phyloP scores from a whole-genome alignment of 192 early-diverging fungal genomes.

The Phlyctochytrium bullatum region DNA sequence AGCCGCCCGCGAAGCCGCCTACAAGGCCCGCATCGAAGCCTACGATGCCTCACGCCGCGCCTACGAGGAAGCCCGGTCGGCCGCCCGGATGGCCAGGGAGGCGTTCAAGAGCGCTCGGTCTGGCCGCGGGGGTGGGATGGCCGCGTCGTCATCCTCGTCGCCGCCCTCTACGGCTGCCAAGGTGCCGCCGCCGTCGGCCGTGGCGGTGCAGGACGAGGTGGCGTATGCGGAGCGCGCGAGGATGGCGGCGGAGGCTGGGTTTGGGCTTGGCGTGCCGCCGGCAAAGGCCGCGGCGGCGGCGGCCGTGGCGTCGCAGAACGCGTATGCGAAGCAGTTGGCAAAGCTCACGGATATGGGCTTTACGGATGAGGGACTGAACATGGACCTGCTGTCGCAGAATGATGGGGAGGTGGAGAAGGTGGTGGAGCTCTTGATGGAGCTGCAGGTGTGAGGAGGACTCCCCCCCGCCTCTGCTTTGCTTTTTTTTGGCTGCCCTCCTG shows the following conservation, averaged over 20 bases:
- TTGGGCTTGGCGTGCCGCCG: neutral
- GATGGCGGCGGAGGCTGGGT: neutral
- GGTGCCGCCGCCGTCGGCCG: neutral
- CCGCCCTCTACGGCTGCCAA: neutral
- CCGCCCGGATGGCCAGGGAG: constrained; percentile 1
- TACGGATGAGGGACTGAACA: constrained; percentile 11
- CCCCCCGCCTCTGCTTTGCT: too few species aligned
- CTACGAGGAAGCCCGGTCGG: neutral
- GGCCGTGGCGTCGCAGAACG: too few species aligned
- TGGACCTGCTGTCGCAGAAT: constrained; percentile 3
- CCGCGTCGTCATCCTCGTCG: neutral
- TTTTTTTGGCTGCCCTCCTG: neutral
- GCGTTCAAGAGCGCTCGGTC: neutral
- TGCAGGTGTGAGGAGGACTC: neutral
- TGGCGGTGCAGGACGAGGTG: neutral
- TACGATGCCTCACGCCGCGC: constrained; percentile 3
- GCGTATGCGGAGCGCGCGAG: neutral
- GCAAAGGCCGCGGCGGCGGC: too few species aligned
- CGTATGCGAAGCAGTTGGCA: constrained; percentile 7
- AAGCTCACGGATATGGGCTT: constrained; percentile 26
- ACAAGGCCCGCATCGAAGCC: constrained; percentile 3
- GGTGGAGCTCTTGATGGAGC: constrained; percentile 11
- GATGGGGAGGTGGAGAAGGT: constrained; percentile 14
- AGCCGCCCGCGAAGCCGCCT: constrained; percentile 7
- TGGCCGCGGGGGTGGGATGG: neutral